Evolutionary conservation across 2,329 filamentous ascomycete genomes (phyloP), one percentile per base, ranked within the genome.

Genomic region (Gremmenia infestans): DNA sequence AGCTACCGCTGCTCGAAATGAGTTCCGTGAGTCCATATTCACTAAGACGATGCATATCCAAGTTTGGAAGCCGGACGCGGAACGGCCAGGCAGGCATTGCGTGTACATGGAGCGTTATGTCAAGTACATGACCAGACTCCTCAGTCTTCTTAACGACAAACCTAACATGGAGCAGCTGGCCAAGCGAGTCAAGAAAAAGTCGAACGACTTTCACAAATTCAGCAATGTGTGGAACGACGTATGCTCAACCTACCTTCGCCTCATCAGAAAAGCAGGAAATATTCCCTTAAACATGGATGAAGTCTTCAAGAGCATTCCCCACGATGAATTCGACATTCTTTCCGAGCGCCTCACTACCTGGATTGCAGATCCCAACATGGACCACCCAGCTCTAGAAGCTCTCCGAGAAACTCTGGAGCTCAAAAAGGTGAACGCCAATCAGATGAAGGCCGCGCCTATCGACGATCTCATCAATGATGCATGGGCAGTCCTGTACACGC

Each of bases 381-480:
- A 67, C 0, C 71, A 76, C 53, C 72, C 76, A 0, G 76, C 79
- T 3, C 72, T 88, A 2, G 85, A 88, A 54, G 74, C 86, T 6
- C 75, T 90, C 11, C 78, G 82, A 43, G 86, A 89, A 60, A 80
- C 82, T 1, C 76, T 86, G 25, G 87, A 90, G 63, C 73, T 89
- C 36, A 89, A 89, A 67, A 87, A 85, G 69, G 81, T 97, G 46
- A 99, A 99, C 68, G 86, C 87, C 42, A 88, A 87, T 48, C 78
- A 96, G 7, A 94, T 95, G 81, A 97, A 96, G 72, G 82, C 87
- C 0, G 82, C 85, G 0, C 79, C 86, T 9, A 93, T 97, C 46
- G 94, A 99, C 66, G 94, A 99, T 67, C 80, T 97, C n/a, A 88
- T 97, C 62, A 88, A 87, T 22, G 94, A 99, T 72, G 86, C 89